Conservation (phyloP, 345 rosid species). For the Xanthoceras sorbifolium region DNA sequence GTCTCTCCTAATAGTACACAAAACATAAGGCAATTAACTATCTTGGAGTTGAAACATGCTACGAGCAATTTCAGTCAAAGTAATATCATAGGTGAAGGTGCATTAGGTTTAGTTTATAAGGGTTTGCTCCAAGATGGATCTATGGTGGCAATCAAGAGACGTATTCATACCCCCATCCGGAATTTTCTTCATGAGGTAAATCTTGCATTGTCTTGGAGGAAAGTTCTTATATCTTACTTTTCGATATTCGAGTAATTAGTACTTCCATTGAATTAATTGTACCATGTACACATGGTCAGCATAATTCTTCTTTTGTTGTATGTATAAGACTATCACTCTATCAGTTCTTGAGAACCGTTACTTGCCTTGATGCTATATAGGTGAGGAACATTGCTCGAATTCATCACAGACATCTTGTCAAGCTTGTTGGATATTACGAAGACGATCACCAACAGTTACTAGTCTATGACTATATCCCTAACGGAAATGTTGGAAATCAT, state of each 20-base stretch:
- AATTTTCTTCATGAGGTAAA: conserved; percentile 36
- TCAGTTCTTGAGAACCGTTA: neutral
- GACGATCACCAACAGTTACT: conserved; percentile 39
- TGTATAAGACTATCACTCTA: too few species aligned
- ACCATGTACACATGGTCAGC: too few species aligned
- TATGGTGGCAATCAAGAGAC: conserved; percentile 48
- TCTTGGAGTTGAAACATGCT: conserved; percentile 44
- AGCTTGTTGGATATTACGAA: conserved; percentile 43
- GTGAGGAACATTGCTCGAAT: conserved; percentile 35
- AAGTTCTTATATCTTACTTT: neutral
- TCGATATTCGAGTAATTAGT: neutral
- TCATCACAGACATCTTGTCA: conserved; percentile 42
- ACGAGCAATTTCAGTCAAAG: conserved; percentile 45
- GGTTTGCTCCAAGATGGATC: conserved; percentile 54
- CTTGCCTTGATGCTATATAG: conserved; percentile 32
- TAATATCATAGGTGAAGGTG: conserved; percentile 49
- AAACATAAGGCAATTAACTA: conserved; percentile 29
- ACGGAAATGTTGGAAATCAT: conserved; percentile 43
- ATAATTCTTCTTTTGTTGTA: neutral
- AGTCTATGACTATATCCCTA: conserved; percentile 40
- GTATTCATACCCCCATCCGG: conserved; percentile 23
- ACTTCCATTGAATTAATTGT: neutral
- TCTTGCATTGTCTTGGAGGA: neutral
- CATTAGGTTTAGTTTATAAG: conserved; percentile 43
- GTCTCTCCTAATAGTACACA: conserved; percentile 22